A percentile compares a stretch with the other conserved stretches of the same genome.
phyloP scores from a whole-genome alignment of 148 eudicot genomes.

The Rhododendron ovatum region DNA sequence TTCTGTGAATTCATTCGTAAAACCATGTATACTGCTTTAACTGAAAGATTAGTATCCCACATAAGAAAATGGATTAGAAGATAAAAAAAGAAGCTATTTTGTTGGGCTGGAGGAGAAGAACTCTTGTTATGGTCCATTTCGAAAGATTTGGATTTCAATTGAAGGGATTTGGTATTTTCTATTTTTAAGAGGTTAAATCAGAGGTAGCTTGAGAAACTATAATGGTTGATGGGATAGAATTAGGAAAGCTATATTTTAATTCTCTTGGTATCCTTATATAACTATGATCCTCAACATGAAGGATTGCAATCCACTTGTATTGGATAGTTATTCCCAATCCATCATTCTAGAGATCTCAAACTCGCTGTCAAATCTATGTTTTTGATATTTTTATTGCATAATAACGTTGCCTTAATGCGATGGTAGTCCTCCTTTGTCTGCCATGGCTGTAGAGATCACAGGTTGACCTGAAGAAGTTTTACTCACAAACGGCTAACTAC shows the following conservation, averaged over 20 bases:
- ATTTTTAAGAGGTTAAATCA: neutral
- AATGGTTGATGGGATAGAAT: neutral
- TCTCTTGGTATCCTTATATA: neutral
- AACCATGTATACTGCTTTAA: neutral
- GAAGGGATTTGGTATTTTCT: neutral
- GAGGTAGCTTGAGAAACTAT: neutral
- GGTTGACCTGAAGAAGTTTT: neutral
- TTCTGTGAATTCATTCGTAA: neutral
- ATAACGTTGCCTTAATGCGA: neutral
- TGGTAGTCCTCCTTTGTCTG: neutral
- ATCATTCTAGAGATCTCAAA: neutral
- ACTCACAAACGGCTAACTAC: neutral
- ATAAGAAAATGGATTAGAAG: neutral
- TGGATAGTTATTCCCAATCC: neutral
- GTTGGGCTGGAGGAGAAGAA: neutral
- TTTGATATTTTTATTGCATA: neutral
- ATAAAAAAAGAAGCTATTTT: neutral
- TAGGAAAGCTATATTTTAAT: neutral
- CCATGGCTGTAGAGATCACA: neutral
- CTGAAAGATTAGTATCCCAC: neutral
- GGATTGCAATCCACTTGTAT: neutral
- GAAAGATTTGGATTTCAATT: neutral
- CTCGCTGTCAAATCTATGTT: neutral
- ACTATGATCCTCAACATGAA: neutral
- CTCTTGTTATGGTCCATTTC: neutral